Evolutionary conservation across 2,329 filamentous ascomycete genomes (phyloP).

Genomic region (Alternaria postmessia): DNA sequence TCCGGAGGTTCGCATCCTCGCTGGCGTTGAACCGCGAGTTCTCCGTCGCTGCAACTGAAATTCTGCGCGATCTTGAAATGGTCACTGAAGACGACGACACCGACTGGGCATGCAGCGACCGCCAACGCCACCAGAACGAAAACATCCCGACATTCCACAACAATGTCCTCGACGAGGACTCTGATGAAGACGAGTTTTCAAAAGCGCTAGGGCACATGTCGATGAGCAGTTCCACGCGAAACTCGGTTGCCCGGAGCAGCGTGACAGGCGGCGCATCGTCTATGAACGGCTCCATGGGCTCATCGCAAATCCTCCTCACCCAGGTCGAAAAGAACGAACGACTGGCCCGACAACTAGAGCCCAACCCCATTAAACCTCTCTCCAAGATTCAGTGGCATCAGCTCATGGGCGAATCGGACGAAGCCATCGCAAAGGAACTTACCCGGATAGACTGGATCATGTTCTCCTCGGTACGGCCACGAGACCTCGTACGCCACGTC

Average conservation of each 20-base stretch:
- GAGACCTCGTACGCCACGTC: constrained; percentile 91
- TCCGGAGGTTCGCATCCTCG: constrained; percentile 77
- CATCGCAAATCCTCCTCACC: constrained; percentile 63
- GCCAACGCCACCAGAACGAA: constrained; percentile 59
- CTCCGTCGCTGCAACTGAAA: constrained; percentile 83
- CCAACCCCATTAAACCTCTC: constrained; percentile 72
- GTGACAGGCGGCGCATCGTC: constrained; percentile 38
- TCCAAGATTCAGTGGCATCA: constrained; percentile 88
- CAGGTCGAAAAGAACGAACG: constrained; percentile 81
- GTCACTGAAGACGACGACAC: constrained; percentile 89
- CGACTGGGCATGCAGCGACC: constrained; percentile 87
- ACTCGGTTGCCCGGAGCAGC: constrained; percentile 43
- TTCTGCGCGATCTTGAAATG: constrained; percentile 77
- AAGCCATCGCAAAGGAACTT: constrained; percentile 87
- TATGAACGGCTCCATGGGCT: constrained; percentile 38
- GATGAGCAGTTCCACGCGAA: constrained; percentile 32
- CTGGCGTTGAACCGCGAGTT: constrained; percentile 83
- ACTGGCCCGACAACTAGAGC: constrained; percentile 75
- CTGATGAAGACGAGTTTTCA: constrained; percentile 46
- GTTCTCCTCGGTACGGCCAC: constrained; percentile 92
- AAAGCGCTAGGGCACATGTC: constrained; percentile 43
- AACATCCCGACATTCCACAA: constrained; percentile 54
- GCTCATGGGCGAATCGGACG: constrained; percentile 86
- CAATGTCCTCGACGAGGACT: constrained; percentile 52
- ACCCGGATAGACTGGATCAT: constrained; percentile 98